Conservation (phyloP, 331 rosid species). For the Telfairia occidentalis region DNA sequence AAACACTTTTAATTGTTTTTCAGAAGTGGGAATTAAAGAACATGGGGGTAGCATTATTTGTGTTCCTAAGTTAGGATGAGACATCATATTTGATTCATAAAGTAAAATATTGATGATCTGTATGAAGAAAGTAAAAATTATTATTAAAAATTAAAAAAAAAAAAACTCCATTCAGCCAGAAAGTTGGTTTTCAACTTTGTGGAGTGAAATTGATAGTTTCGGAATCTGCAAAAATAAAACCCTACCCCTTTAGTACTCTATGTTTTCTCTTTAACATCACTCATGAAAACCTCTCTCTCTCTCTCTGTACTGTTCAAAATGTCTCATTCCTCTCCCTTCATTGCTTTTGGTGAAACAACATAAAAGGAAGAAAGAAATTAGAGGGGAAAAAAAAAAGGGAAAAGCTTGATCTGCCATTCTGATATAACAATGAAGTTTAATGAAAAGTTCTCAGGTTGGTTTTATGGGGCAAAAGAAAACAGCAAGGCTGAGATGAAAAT, state of each 20-base stretch:
- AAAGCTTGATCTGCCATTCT: neutral
- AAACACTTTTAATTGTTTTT: neutral
- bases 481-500: neutral
- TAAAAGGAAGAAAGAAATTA: neutral
- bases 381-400: neutral
- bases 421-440: neutral
- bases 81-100: conserved; percentile 7
- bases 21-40: conserved; percentile 13
- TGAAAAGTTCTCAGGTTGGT: neutral
- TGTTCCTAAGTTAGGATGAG: conserved; percentile 9
- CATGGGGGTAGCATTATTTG: conserved; percentile 17
- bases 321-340: neutral
- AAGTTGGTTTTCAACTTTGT: neutral
- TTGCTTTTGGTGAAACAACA: neutral
- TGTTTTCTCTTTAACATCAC: neutral
- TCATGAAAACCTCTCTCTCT: neutral
- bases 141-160: neutral
- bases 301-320: no score
- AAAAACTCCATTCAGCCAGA: neutral
- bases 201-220: conserved; percentile 5
- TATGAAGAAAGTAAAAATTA: conserved; percentile 2
- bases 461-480: neutral
- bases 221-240: conserved; percentile 5
- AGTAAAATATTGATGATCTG: neutral
- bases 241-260: neutral